Evolutionary conservation across 768 basidiomycete species (phyloP), one percentile per base, ranked within the genome.

Genomic region (Daedaleopsis nitida): DNA sequence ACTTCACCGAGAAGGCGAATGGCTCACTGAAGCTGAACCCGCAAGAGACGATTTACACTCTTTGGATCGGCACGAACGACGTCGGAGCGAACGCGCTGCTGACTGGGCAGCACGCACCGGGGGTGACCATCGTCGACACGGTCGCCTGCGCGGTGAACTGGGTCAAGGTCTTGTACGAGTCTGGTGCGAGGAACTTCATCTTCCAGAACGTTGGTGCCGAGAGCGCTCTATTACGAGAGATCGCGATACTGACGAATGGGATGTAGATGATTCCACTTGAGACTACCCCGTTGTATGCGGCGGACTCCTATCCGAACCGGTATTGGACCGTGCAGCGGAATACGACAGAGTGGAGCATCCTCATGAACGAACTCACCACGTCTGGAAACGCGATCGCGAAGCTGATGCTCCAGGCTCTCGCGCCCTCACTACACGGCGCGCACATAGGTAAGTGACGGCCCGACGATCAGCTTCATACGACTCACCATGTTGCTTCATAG

Each of bases 51-150:
- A 63, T 88, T 1, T 88, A 85, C 68, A 83, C 84, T 0, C 74
- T 88, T 8, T 89, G 87, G 87, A 85, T 88, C 59, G 86, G 87
- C 12, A 73, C 73, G n/a, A 73, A 77, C 57, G 88, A 89, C 68
- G 77, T 89, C 3, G 87, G 87, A 2, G 78, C 69, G 11, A 77
- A 76, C 51, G 79, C 82, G 7, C 74, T 89, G 35, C 63, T 88
- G 13, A 85, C 83, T 0, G 86, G 85, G 1, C 74, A 75, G n/a
- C 77, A 79, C 59, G 72, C 57, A 0, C 70, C 74, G 1, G 73
- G 72, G 1, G 83, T 84, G 16, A 86, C 83, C 2, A 69, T 89
- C 55, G 85, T 87, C 11, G 77, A 87, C 49, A 85, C 86, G 0
- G 77, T 81, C n/a, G 68, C 68, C 16, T 88, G 88, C 66, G 83